Base-by-base conservation (phyloP, 148 eudicot genomes). In the Selenicereus undatus region DNA sequence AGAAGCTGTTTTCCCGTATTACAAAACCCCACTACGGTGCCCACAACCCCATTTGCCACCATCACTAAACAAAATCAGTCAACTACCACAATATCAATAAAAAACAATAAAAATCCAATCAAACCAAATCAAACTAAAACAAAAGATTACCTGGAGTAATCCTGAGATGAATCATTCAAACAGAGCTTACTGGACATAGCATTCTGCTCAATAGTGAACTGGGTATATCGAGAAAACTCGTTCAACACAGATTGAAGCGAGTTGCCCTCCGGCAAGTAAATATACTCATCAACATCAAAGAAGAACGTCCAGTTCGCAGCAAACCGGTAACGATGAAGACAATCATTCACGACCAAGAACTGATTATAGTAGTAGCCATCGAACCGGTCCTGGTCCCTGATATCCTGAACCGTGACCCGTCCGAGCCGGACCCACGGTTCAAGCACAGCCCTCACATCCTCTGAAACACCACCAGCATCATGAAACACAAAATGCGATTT, bases 281-380 rank as follows among this genome's bases (percentile, higher is more conserved):
- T 83, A 76, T 90, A 90, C 89, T 90, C 92, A 82, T 90, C 92
- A 26, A 90, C 89, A 76, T 90, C 92, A 65, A 85, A 90, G 65
- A 78, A 90, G 30, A 90, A 90, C 0, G 90, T 90, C 92, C 92
- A 90, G 13, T 90, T 90, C 0, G 92, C 90, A 1, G 83, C 85
- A 50, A 85, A 81, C 24, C 82, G 73, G 65, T 90, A 85, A 79
- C 89, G 70, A 71, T 87, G 90, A 50, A 90, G 80, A 74, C 93
- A 90, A 73, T 90, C 93, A 75, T 90, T 90, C 43, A 90, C 93
- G 8, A 88, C 84, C 71, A 89, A 70, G 82, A 90, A 90, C 81
- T 90, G 93, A 76, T 90, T 90, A 74, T 90, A 86, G 29, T 90
- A 90, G 76, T 90, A 90, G 68, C 90, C 93, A 51, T 90, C 91